Evolutionary conservation across 208 protist genomes (phyloP).

Genomic region (Trichomonas vaginalis): DNA sequence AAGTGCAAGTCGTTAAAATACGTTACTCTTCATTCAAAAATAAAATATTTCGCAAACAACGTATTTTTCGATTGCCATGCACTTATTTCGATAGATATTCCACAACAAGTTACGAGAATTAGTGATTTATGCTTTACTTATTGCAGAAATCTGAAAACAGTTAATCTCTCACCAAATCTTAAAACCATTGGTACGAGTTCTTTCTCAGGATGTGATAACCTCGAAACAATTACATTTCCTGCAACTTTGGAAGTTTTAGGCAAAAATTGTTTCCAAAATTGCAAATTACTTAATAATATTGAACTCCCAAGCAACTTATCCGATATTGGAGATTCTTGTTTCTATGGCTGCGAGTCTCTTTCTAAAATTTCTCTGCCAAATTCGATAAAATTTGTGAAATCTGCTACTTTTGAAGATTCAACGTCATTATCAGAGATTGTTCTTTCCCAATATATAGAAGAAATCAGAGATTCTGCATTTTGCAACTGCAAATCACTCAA

Average conservation of each 20-base stretch:
- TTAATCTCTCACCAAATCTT: background rate
- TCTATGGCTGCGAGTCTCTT: background rate
- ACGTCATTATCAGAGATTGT: background rate
- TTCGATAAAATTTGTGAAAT: no score
- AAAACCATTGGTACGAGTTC: background rate
- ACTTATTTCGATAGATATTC: background rate
- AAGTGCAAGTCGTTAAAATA: background rate
- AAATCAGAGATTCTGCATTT: background rate
- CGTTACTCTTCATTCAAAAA: background rate
- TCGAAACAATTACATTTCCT: background rate
- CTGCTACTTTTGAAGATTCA: background rate
- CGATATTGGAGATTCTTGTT: background rate
- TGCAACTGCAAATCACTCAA: background rate
- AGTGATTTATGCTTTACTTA: background rate
- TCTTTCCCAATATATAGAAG: background rate
- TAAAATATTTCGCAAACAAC: background rate
- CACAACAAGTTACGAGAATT: background rate
- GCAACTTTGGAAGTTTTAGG: background rate
- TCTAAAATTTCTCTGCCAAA: background rate
- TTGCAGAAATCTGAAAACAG: background rate
- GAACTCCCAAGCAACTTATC: background rate
- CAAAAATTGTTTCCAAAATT: background rate
- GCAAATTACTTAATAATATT: background rate
- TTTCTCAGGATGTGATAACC: background rate
- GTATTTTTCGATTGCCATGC: background rate